Conservation (phyloP, 2,329 filamentous ascomycete species). For the Aspergillus proliferans region DNA sequence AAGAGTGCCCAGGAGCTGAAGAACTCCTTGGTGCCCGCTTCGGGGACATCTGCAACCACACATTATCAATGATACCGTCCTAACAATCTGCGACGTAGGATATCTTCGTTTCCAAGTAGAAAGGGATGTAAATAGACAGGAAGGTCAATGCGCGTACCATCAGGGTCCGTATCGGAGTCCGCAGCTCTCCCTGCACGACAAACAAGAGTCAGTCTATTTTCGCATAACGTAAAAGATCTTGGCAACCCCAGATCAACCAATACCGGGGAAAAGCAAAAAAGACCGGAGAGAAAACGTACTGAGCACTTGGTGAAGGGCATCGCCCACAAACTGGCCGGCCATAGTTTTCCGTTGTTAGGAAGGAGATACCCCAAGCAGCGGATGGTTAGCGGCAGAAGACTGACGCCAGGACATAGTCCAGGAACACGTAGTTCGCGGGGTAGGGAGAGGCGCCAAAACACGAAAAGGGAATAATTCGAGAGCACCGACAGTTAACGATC, state of each 20-base stretch:
- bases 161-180: constrained; percentile 32
- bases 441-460: background rate
- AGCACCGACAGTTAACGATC: background rate
- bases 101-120: background rate
- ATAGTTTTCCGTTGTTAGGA: constrained; percentile 18
- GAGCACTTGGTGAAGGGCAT: constrained; percentile 29
- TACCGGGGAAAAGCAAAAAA: background rate
- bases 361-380: constrained; percentile 18
- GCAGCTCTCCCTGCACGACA: constrained; percentile 26
- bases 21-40: constrained; percentile 87
- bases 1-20: constrained; percentile 95
- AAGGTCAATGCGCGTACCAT: constrained; percentile 26
- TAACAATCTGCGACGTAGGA: background rate
- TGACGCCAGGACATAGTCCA: constrained; percentile 18
- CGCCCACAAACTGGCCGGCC: constrained; percentile 31
- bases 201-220: background rate
- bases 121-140: constrained; percentile 3
- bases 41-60: constrained; percentile 52
- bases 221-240: background rate
- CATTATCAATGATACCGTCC: constrained; percentile 11
- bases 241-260: background rate
- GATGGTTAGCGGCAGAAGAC: constrained; percentile 29
- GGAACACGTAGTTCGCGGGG: background rate
- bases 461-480: background rate
- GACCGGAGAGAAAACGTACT: constrained; percentile 22